phyloP scores from a whole-genome alignment of 208 protist genomes.

The Strigomonas galati region DNA sequence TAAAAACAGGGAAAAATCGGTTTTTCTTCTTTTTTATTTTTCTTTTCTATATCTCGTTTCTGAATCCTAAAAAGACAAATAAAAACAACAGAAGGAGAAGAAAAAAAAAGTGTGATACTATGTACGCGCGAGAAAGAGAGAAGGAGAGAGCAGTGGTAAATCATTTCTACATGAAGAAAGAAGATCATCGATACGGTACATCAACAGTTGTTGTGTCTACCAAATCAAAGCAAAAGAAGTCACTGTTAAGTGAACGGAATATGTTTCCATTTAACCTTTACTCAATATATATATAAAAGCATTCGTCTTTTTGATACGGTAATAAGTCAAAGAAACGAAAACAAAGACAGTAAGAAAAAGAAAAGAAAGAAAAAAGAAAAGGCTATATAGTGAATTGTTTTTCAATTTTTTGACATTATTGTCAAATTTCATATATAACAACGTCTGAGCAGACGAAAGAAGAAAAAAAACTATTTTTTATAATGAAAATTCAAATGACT shows the following conservation, averaged over 20 bases:
- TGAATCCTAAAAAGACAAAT: not conserved
- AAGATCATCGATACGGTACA: too few species aligned
- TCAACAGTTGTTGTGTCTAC: too few species aligned
- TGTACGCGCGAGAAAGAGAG: not conserved
- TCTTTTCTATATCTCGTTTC: not conserved
- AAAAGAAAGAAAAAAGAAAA: slow-evolving; percentile 7
- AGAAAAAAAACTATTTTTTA: too few species aligned
- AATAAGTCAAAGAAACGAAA: slow-evolving; percentile 1
- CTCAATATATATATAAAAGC: not conserved
- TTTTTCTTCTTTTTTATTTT: not conserved
- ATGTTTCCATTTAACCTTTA: not conserved
- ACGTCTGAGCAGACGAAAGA: not conserved
- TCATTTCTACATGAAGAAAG: too few species aligned
- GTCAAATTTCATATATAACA: too few species aligned
- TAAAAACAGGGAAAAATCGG: too few species aligned
- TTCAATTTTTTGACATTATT: too few species aligned
- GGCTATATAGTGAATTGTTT: not conserved
- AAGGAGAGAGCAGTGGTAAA: too few species aligned
- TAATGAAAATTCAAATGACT: too few species aligned
- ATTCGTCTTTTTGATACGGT: slow-evolving; percentile 8
- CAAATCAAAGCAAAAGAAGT: not conserved
- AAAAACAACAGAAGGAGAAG: slow-evolving; percentile 1
- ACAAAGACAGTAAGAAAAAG: not conserved
- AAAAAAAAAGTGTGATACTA: not conserved
- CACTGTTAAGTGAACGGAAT: not conserved